Evolutionary conservation across 176 grass and related monocot genomes (phyloP).

Genomic region (Ensete ventricosum): DNA sequence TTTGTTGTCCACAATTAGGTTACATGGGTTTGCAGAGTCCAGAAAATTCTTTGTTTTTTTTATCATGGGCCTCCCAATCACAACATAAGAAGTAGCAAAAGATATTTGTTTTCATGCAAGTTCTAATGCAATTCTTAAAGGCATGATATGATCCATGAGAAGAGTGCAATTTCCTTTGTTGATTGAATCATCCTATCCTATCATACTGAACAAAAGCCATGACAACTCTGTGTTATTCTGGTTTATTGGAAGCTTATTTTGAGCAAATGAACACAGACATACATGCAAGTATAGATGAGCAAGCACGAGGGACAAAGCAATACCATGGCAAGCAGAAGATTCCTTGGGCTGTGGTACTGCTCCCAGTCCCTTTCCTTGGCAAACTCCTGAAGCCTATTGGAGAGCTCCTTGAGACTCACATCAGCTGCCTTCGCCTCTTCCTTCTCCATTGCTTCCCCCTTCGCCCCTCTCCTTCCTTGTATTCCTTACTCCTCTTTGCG

Average conservation of each 20-base stretch:
- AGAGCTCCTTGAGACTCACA: slow-evolving; percentile 68
- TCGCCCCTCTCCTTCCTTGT: slow-evolving; percentile 24
- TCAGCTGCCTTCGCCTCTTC: slow-evolving; percentile 16
- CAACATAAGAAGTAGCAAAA: too few species aligned
- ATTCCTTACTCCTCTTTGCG: neutral
- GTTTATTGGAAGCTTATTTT: neutral
- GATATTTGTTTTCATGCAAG: too few species aligned
- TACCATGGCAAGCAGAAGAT: slow-evolving; percentile 93
- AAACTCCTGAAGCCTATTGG: slow-evolving; percentile 63
- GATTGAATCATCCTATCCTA: too few species aligned
- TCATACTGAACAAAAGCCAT: too few species aligned
- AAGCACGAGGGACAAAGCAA: neutral
- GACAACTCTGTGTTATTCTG: too few species aligned
- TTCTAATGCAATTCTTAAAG: too few species aligned
- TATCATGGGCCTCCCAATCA: too few species aligned
- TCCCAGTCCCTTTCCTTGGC: slow-evolving; percentile 87
- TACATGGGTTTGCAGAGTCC: too few species aligned
- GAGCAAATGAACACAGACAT: neutral
- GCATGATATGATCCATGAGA: too few species aligned
- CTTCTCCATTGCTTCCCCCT: slow-evolving; percentile 22
- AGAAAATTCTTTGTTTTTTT: too few species aligned
- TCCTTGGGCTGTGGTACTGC: slow-evolving; percentile 70
- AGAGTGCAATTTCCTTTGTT: too few species aligned
- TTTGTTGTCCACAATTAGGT: too few species aligned
- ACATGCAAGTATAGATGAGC: neutral